Conservation (phyloP, 179 eudicot genomes). For the Dionaea muscipula region DNA sequence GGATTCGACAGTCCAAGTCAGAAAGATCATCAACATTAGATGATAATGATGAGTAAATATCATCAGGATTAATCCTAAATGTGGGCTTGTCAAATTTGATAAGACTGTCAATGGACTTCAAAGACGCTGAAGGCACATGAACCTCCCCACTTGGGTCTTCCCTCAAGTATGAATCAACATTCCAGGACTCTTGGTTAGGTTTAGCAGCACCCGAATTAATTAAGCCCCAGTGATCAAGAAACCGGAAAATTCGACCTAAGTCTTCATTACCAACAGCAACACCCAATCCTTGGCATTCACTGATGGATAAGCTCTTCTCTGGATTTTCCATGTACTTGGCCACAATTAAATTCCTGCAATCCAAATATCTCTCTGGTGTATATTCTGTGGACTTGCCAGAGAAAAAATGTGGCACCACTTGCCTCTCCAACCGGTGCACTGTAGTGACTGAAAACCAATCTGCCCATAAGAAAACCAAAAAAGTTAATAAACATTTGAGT, state of each 20-base stretch:
- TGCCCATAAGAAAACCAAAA: conserved; percentile 19
- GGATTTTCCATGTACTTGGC: conserved; percentile 69
- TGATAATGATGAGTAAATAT: conserved; percentile 40
- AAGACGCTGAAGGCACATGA: conserved; percentile 63
- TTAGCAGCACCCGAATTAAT: conserved; percentile 58
- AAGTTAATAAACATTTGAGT: not conserved
- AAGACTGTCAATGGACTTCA: conserved; percentile 84
- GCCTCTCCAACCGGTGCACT: conserved; percentile 80
- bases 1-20: conserved; percentile 58
- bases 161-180: conserved; percentile 36
- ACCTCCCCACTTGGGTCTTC: conserved; percentile 75
- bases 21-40: conserved; percentile 26
- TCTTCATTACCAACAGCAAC: conserved; percentile 52
- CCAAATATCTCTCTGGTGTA: conserved; percentile 78
- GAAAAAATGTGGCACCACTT: conserved; percentile 79
- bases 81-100: conserved; percentile 80
- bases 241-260: conserved; percentile 54
- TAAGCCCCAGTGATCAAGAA: conserved; percentile 91
- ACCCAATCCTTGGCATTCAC: conserved; percentile 46
- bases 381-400: conserved; percentile 62
- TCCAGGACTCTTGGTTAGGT: conserved; percentile 28
- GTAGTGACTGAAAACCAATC: conserved; percentile 84
- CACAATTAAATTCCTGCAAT: conserved; percentile 52
- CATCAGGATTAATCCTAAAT: conserved; percentile 49
- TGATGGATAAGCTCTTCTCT: conserved; percentile 46